A percentile compares a stretch with the other conserved stretches of the same genome.
These are phyloP conservation scores for Aschersonia sp. DNA, from an alignment of 2,329 filamentous ascomycete genomes.

Conservation along the genomic window DNA sequence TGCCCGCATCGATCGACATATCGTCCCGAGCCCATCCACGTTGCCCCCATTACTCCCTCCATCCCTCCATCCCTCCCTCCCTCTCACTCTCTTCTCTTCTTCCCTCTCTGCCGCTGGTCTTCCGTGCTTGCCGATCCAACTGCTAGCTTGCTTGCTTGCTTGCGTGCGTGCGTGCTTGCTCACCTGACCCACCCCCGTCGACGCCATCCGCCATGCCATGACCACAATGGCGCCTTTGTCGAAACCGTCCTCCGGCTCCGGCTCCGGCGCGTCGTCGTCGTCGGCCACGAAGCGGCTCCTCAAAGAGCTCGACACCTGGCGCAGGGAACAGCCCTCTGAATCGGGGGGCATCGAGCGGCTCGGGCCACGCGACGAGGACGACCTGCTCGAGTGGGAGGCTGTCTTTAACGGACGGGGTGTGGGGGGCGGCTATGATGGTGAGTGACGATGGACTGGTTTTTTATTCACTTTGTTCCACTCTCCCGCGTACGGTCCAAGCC, in stretches of 20 bases:
- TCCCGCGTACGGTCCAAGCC: no score
- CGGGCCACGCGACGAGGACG: conserved; percentile 36
- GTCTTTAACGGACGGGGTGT: conserved; percentile 45
- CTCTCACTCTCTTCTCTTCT: neutral
- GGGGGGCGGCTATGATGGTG: conserved; percentile 42
- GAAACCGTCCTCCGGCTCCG: no score
- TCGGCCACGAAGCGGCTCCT: conserved; percentile 41
- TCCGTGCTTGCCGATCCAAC: no score
- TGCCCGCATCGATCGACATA: neutral
- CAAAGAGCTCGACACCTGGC: conserved; percentile 41
- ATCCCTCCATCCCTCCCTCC: neutral
- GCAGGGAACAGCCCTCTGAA: conserved; percentile 31
- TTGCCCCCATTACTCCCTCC: neutral
- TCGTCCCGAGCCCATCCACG: neutral
- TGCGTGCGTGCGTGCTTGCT: no score
- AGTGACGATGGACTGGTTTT: conserved; percentile 5
- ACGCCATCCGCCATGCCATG: no score
- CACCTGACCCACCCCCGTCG: no score
- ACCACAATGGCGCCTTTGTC: no score
- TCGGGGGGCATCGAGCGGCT: conserved; percentile 41
- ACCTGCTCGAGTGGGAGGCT: conserved; percentile 43
- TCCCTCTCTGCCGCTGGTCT: neutral
- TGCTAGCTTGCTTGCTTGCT: no score
- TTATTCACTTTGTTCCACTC: neutral
- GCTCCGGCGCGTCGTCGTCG: no score